Evolutionary conservation across 192 early-diverging fungal genomes (phyloP).

Genomic region (Coemansia sp.): DNA sequence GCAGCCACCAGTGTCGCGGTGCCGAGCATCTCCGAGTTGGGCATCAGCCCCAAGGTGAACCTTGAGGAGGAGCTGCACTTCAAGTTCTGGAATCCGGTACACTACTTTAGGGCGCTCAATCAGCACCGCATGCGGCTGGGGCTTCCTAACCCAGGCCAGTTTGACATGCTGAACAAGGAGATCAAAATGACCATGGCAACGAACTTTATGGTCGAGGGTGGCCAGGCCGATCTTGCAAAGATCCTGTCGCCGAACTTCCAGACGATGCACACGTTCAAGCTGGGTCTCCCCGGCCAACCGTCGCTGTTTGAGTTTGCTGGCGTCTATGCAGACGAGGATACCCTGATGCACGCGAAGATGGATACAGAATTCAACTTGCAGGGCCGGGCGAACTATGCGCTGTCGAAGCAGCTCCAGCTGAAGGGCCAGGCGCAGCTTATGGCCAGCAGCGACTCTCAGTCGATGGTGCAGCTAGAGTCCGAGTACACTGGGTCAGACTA

Average conservation of each 20-base stretch:
- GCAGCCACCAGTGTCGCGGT: slow-evolving; percentile 9
- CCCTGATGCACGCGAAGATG: slow-evolving; percentile 89
- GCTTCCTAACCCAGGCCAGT: slow-evolving; percentile 51
- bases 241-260: slow-evolving; percentile 94
- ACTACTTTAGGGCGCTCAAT: slow-evolving; percentile 51
- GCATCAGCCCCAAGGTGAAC: slow-evolving; percentile 27
- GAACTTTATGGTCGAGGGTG: slow-evolving; percentile 91
- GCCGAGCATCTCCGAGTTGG: slow-evolving; percentile 28
- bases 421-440: slow-evolving; percentile 70
- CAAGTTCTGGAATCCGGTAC: slow-evolving; percentile 56
- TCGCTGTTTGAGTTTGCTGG: slow-evolving; percentile 91
- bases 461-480: slow-evolving; percentile 89
- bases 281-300: slow-evolving; percentile 78
- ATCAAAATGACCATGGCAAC: slow-evolving; percentile 72
- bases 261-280: slow-evolving; percentile 86
- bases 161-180: slow-evolving; percentile 47
- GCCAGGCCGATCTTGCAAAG: slow-evolving; percentile 89
- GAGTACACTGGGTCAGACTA: slow-evolving; percentile 90
- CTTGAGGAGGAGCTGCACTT: slow-evolving; percentile 53
- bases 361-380: slow-evolving; percentile 88
- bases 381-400: slow-evolving; percentile 79
- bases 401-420: slow-evolving; percentile 66
- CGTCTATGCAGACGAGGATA: slow-evolving; percentile 77
- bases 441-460: slow-evolving; percentile 69
- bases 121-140: slow-evolving; percentile 49